phyloP scores from a whole-genome alignment of 208 protist species.

The Trypanosoma theileri region DNA sequence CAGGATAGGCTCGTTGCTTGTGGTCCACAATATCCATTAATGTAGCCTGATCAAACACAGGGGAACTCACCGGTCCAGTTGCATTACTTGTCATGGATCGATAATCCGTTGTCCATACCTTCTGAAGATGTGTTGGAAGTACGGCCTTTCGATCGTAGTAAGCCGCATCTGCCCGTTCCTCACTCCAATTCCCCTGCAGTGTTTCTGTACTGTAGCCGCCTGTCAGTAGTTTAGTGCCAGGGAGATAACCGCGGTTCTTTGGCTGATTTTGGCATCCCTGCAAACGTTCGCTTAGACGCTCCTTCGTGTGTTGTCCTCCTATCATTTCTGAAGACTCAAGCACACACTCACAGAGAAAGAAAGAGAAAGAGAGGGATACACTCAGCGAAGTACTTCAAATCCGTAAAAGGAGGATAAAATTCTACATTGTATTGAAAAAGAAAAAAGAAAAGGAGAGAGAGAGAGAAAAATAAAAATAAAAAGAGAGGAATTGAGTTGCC shows the following conservation, averaged over 20 bases:
- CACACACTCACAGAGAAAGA: constrained; percentile 8
- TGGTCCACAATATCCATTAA: constrained; percentile 79
- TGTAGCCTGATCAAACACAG: constrained; percentile 62
- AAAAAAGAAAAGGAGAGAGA: not conserved
- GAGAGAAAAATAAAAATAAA: too few species aligned
- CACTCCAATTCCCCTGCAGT: constrained; percentile 82
- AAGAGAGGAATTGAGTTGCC: not conserved
- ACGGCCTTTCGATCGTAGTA: constrained; percentile 78
- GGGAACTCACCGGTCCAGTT: not conserved
- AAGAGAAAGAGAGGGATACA: constrained; percentile 11
- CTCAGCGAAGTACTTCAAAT: too few species aligned
- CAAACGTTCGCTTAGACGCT: constrained; percentile 87
- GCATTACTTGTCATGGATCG: constrained; percentile 31
- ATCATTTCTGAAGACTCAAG: constrained; percentile 49
- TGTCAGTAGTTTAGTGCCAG: constrained; percentile 72
- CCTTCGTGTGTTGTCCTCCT: constrained; percentile 87
- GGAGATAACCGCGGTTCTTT: constrained; percentile 83
- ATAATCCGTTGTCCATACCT: constrained; percentile 60
- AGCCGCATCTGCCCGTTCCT: constrained; percentile 76
- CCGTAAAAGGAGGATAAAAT: constrained; percentile 3
- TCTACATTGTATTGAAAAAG: not conserved
- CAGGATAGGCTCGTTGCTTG: constrained; percentile 69
- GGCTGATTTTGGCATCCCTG: constrained; percentile 77
- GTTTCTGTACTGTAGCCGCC: constrained; percentile 75
- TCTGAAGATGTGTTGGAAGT: constrained; percentile 42